These are phyloP conservation scores for Pseudonitzschia pungens DNA, from an alignment of 108 stramenopile species.

Conservation along the genomic window DNA sequence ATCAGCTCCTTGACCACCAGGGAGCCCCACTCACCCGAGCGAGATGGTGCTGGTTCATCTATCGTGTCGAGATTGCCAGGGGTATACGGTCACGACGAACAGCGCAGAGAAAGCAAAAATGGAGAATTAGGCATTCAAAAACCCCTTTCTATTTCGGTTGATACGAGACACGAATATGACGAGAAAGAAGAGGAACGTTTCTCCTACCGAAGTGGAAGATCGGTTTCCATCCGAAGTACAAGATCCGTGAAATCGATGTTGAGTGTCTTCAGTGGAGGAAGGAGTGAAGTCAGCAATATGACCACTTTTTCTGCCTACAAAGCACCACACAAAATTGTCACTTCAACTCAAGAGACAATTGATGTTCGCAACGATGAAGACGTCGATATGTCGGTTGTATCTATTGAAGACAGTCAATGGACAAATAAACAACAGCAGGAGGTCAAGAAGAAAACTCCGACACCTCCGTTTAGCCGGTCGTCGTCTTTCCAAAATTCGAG, in stretches of 20 bases:
- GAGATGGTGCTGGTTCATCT: background rate
- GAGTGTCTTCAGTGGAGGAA: slow-evolving; percentile 2
- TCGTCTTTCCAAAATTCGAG: background rate
- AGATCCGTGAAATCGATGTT: slow-evolving; percentile 3
- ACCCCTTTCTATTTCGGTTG: background rate
- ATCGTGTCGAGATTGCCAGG: background rate
- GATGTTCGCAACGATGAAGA: background rate
- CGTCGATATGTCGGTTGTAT: slow-evolving; percentile 41
- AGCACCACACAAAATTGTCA: background rate
- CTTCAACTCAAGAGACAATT: background rate
- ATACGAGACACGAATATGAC: background rate
- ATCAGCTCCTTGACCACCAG: background rate
- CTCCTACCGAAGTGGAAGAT: background rate
- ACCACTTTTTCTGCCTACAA: background rate
- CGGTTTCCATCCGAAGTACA: background rate
- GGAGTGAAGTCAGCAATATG: background rate
- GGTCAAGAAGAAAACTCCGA: background rate
- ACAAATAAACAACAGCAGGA: background rate
- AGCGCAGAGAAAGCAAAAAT: background rate
- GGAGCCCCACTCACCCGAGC: background rate
- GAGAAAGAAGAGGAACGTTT: background rate
- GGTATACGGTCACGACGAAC: background rate
- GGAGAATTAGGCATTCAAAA: background rate
- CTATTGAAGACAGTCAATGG: slow-evolving; percentile 38
- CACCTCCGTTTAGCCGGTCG: background rate